Base-by-base conservation (phyloP, 305 asterid genomes). In the Coffea humblotiana region DNA sequence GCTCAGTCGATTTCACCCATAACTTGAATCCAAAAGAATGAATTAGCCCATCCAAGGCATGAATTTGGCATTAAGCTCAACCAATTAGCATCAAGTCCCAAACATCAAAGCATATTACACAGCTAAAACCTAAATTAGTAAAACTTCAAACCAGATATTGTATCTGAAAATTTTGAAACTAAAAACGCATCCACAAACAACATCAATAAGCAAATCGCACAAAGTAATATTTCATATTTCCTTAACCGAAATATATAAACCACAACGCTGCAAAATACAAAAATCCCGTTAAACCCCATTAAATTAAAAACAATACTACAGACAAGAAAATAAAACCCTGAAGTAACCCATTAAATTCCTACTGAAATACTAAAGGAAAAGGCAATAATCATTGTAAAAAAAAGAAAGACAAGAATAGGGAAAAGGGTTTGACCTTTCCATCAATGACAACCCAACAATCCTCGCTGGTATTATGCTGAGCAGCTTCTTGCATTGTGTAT, bases 371-470 rank as follows among this genome's bases (percentile, higher is more conserved):
- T 40, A 11, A 25, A n/a, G 23, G 47, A 43, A 40, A 52, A 35
- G 14, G n/a, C 25, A 69, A 14, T 37, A 9, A 52, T 2, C 6
- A 40, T 40, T 25, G 32, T 6, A 54, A 37, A 4, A 52, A 74
- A 56, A 56, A 48, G 64, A 29, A 51, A 76, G 48, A 19, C 27
- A 58, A 58, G 23, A 58, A 6, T 21, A 58, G 8, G 47, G 70
- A 2, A 54, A 58, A 66, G 14, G 8, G 25, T 2, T 1, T 72
- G 6, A 94, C 98, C 97, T 93, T 93, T 84, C 95, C 97, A 77
- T 92, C 92, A 37, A 93, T 83, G 47, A 91, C 90, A 35, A 94
- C 87, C 98, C 98, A 94, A 60, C 98, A 93, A 85, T 94, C 97
- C 35, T 87, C 97, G 61, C 21, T 85, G 74, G 93, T 91, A 74